These are phyloP conservation scores for Ramularia endophylla DNA, from an alignment of 2,329 filamentous ascomycete genomes.

Conservation along the genomic window DNA sequence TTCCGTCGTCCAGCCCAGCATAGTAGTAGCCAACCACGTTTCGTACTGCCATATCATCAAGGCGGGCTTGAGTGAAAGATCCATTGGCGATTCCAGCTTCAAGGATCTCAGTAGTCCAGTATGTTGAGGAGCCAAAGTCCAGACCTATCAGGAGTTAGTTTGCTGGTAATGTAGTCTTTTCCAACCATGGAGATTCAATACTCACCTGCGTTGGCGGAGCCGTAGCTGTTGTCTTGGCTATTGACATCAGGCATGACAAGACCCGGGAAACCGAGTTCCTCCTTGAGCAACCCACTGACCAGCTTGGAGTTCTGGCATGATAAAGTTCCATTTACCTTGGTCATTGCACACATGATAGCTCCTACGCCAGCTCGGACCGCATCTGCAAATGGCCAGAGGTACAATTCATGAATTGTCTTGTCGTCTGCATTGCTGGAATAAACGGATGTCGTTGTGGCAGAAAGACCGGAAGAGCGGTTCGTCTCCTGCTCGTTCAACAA, in stretches of 20 bases:
- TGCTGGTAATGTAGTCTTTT: slow-evolving; percentile 25
- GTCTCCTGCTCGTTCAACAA: slow-evolving; percentile 41
- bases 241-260: slow-evolving; percentile 45
- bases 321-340: slow-evolving; percentile 26
- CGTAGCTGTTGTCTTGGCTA: slow-evolving; percentile 28
- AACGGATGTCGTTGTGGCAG: slow-evolving; percentile 19
- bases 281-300: slow-evolving; percentile 52
- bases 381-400: slow-evolving; percentile 43
- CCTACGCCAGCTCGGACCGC: slow-evolving; percentile 45
- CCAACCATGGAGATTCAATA: too few species aligned
- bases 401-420: slow-evolving; percentile 46
- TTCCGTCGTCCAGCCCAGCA: slow-evolving; percentile 13
- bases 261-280: slow-evolving; percentile 42
- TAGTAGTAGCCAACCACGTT: slow-evolving; percentile 20
- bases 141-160: too few species aligned
- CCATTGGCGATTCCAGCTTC: slow-evolving; percentile 29
- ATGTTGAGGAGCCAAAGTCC: slow-evolving; percentile 24
- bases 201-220: slow-evolving; percentile 25
- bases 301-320: slow-evolving; percentile 21
- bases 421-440: slow-evolving; percentile 58
- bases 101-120: slow-evolving; percentile 24
- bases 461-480: slow-evolving; percentile 20
- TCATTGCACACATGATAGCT: slow-evolving; percentile 35
- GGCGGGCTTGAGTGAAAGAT: slow-evolving; percentile 24
- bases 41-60: slow-evolving; percentile 31